Evolutionary conservation across 1,139 yeast genomes (phyloP), one percentile per base, ranked within the genome.

Genomic region (Lodderomyces beijingensis): DNA sequence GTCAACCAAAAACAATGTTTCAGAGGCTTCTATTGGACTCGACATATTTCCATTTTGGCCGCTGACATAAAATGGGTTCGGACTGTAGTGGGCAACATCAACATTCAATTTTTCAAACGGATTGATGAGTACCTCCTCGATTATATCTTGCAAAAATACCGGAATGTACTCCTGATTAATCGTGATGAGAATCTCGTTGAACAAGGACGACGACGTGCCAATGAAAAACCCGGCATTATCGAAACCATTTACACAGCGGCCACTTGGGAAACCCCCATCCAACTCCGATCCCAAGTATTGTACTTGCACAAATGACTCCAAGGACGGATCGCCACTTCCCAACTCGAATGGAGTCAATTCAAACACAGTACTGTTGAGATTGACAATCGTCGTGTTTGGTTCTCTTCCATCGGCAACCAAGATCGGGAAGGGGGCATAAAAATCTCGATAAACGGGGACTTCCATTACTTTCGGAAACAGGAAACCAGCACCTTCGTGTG

Each of bases 131-230:
- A 77, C 65, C 30, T 56, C 50, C 1, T 57, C 54, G 20, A 74
- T 65, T 32, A 79, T 48, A 26, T 62, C 31, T 55, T 50, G 19
- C 5, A 72, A 17, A 70, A 55, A 22, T 75, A 52, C 24, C 76
- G 66, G 1, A 9, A 35, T 25, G 4, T 23, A 11, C 6, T 31
- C 12, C 3, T 26, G 13, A 8, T 31, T 32, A 11, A 38, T 8
- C 15, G 32, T n/a, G 2, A 31, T 13, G 10, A 38, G 9, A 5
- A 30, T 24, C 2, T 14, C 30, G 25, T 84, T 86, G 62, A 86
- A 86, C 36, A 87, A 62, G 0, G 91, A 69, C 0, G 94, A 80
- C 0, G 93, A 81, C 2, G 93, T 80, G 27, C 93, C 94, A 57
- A 83, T 58, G 26, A 81, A 63, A 52, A 74, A 84, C 1, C 89